These are phyloP conservation scores for Vitis amurensis DNA, from an alignment of 164 flowering plant species.

Conservation along the genomic window DNA sequence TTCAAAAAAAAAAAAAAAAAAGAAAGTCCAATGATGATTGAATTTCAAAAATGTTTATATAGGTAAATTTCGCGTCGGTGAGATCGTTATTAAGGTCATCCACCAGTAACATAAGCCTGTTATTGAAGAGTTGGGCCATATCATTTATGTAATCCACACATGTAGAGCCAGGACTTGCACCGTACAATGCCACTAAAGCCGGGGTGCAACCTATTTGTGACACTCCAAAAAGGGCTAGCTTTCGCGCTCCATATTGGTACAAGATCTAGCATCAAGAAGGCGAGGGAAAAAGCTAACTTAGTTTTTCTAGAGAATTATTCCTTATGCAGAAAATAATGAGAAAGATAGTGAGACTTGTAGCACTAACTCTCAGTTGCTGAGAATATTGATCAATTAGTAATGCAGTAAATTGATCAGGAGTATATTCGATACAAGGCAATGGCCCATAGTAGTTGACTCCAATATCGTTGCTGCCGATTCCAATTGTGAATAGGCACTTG, in stretches of 20 bases:
- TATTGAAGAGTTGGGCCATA: conserved; percentile 14
- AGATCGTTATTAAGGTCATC: conserved; percentile 38
- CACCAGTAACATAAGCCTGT: conserved; percentile 25
- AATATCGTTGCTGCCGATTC: conserved; percentile 26
- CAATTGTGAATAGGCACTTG: not conserved
- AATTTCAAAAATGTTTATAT: not conserved
- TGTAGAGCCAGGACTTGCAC: not conserved
- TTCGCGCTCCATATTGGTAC: conserved; percentile 32
- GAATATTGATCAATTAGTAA: conserved; percentile 13
- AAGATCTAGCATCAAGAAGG: conserved; percentile 13
- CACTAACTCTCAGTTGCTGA: conserved; percentile 12
- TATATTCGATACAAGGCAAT: not conserved
- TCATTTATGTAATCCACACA: conserved; percentile 9
- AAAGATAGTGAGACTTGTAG: no score
- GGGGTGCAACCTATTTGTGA: conserved; percentile 22
- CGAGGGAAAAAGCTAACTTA: not conserved
- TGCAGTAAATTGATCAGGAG: conserved; percentile 13
- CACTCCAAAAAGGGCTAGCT: conserved; percentile 20
- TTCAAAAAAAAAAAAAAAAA: no score
- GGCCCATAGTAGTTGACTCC: conserved; percentile 16
- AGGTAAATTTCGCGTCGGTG: conserved; percentile 21
- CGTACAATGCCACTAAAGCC: not conserved
- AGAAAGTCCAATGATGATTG: not conserved
- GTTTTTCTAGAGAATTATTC: not conserved
- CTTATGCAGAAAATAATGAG: not conserved